These are phyloP conservation scores for Breynia disticha DNA, from an alignment of 441 rosid species.

Conservation along the genomic window DNA sequence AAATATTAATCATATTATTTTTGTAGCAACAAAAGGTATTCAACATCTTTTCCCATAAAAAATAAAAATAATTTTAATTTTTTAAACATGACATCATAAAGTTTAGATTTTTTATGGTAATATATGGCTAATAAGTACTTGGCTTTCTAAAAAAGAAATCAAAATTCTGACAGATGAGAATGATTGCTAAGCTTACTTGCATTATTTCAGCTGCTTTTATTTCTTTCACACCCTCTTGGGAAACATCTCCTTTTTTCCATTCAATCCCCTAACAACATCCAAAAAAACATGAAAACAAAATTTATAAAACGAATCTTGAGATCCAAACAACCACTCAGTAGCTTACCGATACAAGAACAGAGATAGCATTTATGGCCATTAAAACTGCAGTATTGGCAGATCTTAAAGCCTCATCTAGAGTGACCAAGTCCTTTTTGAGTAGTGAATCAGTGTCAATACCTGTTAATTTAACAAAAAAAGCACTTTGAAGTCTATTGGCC, in stretches of 20 bases:
- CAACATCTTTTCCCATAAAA: too few species aligned
- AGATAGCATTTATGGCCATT: slow-evolving; percentile 57
- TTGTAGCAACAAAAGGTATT: too few species aligned
- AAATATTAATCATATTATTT: too few species aligned
- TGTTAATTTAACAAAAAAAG: slow-evolving; percentile 19
- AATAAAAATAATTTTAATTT: too few species aligned
- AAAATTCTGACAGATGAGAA: neutral
- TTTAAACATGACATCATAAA: too few species aligned
- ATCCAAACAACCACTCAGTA: slow-evolving; percentile 14
- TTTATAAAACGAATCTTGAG: slow-evolving; percentile 4
- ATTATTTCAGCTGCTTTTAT: neutral
- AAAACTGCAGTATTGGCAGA: slow-evolving; percentile 77
- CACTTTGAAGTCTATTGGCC: neutral
- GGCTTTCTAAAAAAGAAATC: too few species aligned
- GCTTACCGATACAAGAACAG: slow-evolving; percentile 58
- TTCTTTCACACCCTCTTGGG: neutral
- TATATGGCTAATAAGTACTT: too few species aligned
- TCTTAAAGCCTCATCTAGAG: slow-evolving; percentile 83
- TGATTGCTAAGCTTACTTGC: neutral
- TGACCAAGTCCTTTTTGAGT: slow-evolving; percentile 74
- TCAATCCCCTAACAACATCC: neutral
- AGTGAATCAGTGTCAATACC: slow-evolving; percentile 79
- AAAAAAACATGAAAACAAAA: slow-evolving; percentile 3
- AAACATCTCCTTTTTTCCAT: neutral
- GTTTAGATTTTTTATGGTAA: too few species aligned